These are phyloP conservation scores for Phanerochaete carnosa DNA, from an alignment of 768 basidiomycete genomes.

Conservation along the genomic window DNA sequence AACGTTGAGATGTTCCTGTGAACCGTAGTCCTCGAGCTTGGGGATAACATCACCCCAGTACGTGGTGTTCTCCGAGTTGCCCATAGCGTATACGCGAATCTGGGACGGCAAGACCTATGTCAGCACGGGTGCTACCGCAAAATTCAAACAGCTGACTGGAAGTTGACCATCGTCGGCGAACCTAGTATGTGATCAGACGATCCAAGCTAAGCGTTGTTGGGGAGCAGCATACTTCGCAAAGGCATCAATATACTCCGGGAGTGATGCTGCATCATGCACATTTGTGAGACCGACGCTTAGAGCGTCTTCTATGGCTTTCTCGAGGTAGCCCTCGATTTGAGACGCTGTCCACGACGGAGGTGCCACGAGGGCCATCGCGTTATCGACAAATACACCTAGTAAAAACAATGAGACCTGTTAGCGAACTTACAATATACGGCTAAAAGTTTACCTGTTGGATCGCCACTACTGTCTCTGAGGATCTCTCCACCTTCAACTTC, in stretches of 20 bases:
- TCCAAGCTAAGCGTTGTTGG: background rate
- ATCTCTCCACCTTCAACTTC: constrained; percentile 73
- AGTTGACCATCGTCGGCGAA: constrained; percentile 65
- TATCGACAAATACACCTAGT: constrained; percentile 77
- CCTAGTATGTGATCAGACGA: constrained; percentile 33
- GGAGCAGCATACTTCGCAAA: constrained; percentile 52
- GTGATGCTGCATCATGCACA: constrained; percentile 77
- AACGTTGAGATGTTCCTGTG: constrained; percentile 47
- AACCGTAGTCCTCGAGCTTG: constrained; percentile 58
- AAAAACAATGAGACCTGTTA: background rate
- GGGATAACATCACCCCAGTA: constrained; percentile 68
- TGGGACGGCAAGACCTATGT: constrained; percentile 5
- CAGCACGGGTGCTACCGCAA: background rate
- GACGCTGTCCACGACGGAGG: constrained; percentile 57
- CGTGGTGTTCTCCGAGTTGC: constrained; percentile 35
- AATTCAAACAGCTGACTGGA: constrained; percentile 51
- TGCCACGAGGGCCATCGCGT: constrained; percentile 77
- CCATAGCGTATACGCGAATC: constrained; percentile 37
- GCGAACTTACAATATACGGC: background rate
- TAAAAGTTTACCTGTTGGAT: constrained; percentile 56
- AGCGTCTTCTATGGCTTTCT: constrained; percentile 63
- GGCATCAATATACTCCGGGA: constrained; percentile 53
- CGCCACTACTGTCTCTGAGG: constrained; percentile 54
- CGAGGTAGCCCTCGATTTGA: constrained; percentile 59
- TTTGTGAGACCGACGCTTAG: constrained; percentile 79